Evolutionary conservation across 257 asterid genomes (phyloP), one percentile per base, ranked within the genome.

Genomic region (Solanum bukasovii): DNA sequence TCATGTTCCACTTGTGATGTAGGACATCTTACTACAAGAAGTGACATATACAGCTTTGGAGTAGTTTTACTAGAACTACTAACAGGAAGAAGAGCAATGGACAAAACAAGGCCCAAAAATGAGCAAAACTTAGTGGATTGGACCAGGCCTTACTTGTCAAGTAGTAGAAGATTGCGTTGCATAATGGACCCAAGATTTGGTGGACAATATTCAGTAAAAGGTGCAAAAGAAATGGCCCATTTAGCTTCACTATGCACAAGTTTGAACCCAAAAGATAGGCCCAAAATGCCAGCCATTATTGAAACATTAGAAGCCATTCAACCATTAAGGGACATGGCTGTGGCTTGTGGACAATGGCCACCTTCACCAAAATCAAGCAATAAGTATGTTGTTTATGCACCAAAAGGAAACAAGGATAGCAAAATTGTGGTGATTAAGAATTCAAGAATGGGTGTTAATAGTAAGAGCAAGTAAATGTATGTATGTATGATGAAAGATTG

Each of bases 1-100:
- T 84, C 23, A 33, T 83, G 9, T 4, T 84, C 74, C 37, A 14
- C 25, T 84, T 35, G 65, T 87, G 88, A 46, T 91, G 91, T 90
- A 95, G 99, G 98, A 6, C 99, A 96, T 89, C 92, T 96, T 68
- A 96, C 99, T 1, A 96, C 97, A 5, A 96, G 92, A 34, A 96
- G 99, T 78, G 99, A 96, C 90, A 93, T 96, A 67, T 96, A 96
- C 49, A 95, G 99, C 38, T 96, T 94, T 63, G 99, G 99, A 87
- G 99, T 96, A 38, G 98, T 96, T 84, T 92, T 96, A 11, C 88
- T 94, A 4, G 99, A 96, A 77, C 91, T 95, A 84, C 82, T 96
- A 25, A 95, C 98, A 1, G 99, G 99, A 31, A 84, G 99, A 91
- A 92, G 98, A 87, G 98, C 98, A 38, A 90, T 93, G 94, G 99